Evolutionary conservation across 106 monocot species (phyloP), one percentile per base, ranked within the genome.

Genomic region (Apostasia ramifera): DNA sequence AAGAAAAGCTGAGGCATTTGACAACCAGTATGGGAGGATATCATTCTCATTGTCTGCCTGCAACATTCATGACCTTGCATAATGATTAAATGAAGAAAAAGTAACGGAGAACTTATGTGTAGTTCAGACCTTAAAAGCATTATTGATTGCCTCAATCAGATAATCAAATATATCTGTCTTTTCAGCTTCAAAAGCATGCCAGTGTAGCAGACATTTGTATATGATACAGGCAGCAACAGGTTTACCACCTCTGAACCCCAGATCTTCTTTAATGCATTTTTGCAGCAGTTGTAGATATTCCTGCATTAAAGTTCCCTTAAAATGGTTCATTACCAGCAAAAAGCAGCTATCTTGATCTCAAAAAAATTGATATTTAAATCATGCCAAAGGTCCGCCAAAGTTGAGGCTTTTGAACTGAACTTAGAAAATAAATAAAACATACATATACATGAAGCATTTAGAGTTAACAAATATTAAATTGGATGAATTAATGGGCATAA

Each of bases 211-310:
- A 61, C 87, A 81, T 71, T 82, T 91, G 63, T 95, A 95, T 46
- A 91, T 95, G 51, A 84, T 60, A 82, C 91, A 95, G 53, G 94
- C 85, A 49, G 94, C 83, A 58, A 91, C 66, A 39, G 94, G 94
- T 76, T 88, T 95, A 1, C 85, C 88, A 73, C 78, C 79, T 74
- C 79, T 84, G 59, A 95, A 95, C 47, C 94, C 94, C 62, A 90
- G 66, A 72, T 81, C 78, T 83, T 87, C 87, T 71, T 78, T 87
- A 47, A 87, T 81, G 66, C 83, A 88, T 62, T 68, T 88, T 47
- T 68, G 66, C 57, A 88, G 83, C 58, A 88, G 50, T 60, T 88
- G 73, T 72, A 75, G 69, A 61, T 78, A 72, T 57, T 81, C 88
- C 88, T 88, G 71, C 13, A 63, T 7, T 51, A 47, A 68, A 53